These are phyloP conservation scores for Sclerotinia borealis DNA, from an alignment of 2,329 filamentous ascomycete species.

Conservation along the genomic window DNA sequence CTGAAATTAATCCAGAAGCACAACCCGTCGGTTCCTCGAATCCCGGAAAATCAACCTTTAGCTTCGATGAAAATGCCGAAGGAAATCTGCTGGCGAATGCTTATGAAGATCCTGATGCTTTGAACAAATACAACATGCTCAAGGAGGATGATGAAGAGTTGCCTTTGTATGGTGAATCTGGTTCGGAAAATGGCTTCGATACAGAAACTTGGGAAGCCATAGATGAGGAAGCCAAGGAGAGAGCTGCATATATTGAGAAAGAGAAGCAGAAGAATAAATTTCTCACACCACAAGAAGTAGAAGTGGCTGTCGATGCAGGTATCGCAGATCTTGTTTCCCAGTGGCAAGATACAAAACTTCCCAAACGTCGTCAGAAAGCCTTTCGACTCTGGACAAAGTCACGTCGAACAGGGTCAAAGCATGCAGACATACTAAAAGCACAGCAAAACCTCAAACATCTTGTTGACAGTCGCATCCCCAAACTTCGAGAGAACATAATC, in stretches of 20 bases:
- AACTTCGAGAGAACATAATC: constrained; percentile 47
- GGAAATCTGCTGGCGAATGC: constrained; percentile 9
- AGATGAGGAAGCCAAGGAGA: constrained; percentile 35
- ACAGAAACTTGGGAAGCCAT: constrained; percentile 57
- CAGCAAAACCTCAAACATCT: constrained; percentile 39
- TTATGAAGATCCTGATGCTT: constrained; percentile 21
- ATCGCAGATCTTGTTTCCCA: constrained; percentile 44
- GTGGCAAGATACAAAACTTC: constrained; percentile 56
- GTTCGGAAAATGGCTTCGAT: constrained; percentile 47
- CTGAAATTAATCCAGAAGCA: constrained; percentile 24
- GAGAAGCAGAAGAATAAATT: constrained; percentile 23
- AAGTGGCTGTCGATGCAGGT: constrained; percentile 46
- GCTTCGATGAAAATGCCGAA: constrained; percentile 3
- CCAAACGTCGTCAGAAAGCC: constrained; percentile 50
- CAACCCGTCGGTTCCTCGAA: neutral
- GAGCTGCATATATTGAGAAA: constrained; percentile 23
- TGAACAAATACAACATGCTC: constrained; percentile 39
- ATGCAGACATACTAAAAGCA: constrained; percentile 40
- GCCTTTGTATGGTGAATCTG: constrained; percentile 51
- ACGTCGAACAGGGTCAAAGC: constrained; percentile 37
- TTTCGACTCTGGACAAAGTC: constrained; percentile 55
- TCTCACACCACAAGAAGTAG: constrained; percentile 43
- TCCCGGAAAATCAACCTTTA: constrained; percentile 14
- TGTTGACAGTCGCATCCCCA: constrained; percentile 45
- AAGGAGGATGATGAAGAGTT: constrained; percentile 39